Conservation (phyloP, 495 filamentous ascomycete genomes). For the Hyaloscypha bicolor region DNA sequence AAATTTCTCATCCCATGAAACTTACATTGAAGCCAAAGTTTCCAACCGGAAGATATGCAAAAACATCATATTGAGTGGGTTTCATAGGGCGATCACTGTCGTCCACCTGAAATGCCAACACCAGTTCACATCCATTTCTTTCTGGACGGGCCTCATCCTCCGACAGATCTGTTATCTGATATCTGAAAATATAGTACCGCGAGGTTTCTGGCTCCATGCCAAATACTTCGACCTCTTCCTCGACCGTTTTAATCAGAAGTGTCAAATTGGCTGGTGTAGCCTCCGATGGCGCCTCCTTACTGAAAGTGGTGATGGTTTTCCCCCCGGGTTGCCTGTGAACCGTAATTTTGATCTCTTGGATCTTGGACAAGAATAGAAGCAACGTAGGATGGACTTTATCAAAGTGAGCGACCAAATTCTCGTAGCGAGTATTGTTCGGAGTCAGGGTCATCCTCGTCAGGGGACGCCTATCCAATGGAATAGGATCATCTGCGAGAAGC, state of each 20-base stretch:
- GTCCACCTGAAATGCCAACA: slow-evolving; percentile 21
- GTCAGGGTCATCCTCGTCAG: slow-evolving; percentile 18
- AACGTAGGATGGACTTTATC: background rate
- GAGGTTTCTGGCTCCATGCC: background rate
- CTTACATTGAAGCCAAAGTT: slow-evolving; percentile 14
- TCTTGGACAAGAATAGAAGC: slow-evolving; percentile 17
- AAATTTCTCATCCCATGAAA: background rate
- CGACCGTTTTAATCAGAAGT: no score
- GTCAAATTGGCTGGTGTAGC: no score
- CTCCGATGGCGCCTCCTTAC: background rate
- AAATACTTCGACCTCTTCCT: no score
- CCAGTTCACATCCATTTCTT: slow-evolving; percentile 9
- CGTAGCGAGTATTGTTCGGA: slow-evolving; percentile 2
- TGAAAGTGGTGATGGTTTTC: background rate
- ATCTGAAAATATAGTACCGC: slow-evolving; percentile 1
- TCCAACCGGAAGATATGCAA: slow-evolving; percentile 16
- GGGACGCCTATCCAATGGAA: background rate
- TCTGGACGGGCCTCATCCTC: background rate
- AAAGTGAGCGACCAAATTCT: slow-evolving; percentile 9
- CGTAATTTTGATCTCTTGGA: slow-evolving; percentile 4
- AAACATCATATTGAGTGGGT: background rate
- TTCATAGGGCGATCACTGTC: background rate
- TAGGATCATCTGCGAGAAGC: no score
- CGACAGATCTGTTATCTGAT: background rate
- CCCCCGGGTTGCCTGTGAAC: background rate